Evolutionary conservation across 1,284 basidiomycete genomes (phyloP), one percentile per base, ranked within the genome.

Genomic region (Trichosporon asahii): DNA sequence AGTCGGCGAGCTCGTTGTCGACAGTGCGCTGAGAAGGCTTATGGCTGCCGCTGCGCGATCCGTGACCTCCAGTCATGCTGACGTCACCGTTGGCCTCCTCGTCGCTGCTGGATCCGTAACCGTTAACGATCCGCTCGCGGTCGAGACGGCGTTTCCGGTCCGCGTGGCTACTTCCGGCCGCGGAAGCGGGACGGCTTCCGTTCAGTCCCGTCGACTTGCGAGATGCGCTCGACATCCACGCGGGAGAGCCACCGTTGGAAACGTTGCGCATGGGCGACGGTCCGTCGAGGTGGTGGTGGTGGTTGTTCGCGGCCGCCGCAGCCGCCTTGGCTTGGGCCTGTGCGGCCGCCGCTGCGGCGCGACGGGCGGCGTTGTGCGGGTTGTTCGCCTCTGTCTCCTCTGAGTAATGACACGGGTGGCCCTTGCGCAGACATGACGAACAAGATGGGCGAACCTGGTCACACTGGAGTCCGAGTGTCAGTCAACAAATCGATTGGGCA

Each of bases 371-470:
- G 53, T 68, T 74, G 61, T 71, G 66, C 3, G 67, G 68, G 65
- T 74, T 74, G 66, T 73, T 76, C 12, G 69, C 70, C 67, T 79
- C 77, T 11, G 78, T 74, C 49, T 80, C 79, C 27, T 80, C 79
- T 23, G 75, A 74, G 70, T 81, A 81, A 40, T 73, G 73, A 63
- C 80, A 81, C 4, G 66, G 66, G 55, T 78, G 76, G 23, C 76
- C 77, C 72, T 79, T 79, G 44, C 79, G 76, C 3, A 72, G 66
- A 64, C 79, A 81, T 2, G 78, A 79, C 4, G 76, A 75, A 66
- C 79, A 81, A 0, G 78, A 72, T 5, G 79, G 79, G 27, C 78
- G 72, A 33, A 69, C 73, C 66, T 81, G 79, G 70, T 81, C 79
- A 64, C 79, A 81, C 79, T 81, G 68, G 9, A 61, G 15, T 9